phyloP scores from a whole-genome alignment of 345 rosid genomes.

The Gossypium longicalyx region DNA sequence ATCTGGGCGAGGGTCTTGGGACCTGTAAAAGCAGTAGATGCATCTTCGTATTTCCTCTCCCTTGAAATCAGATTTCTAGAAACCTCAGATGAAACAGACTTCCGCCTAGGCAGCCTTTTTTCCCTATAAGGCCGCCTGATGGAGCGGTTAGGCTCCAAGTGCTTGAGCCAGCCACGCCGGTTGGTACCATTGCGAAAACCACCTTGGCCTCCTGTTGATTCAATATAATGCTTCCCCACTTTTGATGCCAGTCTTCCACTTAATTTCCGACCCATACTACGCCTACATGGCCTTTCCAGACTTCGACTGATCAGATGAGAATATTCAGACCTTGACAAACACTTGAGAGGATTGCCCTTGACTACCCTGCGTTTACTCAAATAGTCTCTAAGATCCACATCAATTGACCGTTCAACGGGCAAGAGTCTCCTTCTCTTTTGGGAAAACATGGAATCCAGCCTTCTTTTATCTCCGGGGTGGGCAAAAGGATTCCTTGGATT shows the following conservation, averaged over 20 bases:
- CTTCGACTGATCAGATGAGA: conserved; percentile 18
- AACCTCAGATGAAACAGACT: conserved; percentile 21
- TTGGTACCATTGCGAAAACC: conserved; percentile 18
- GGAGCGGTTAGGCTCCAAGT: conserved; percentile 13
- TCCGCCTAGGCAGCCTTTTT: conserved; percentile 20
- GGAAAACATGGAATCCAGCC: conserved; percentile 22
- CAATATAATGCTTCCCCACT: conserved; percentile 24
- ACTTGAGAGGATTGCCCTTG: conserved; percentile 18
- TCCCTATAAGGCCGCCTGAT: conserved; percentile 21
- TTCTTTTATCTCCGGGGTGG: conserved; percentile 19
- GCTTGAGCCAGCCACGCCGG: conserved; percentile 21
- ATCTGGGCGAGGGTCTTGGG: conserved; percentile 54
- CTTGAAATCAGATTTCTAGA: conserved; percentile 26
- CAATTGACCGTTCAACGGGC: conserved; percentile 18
- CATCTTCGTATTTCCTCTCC: conserved; percentile 21
- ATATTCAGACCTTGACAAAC: conserved; percentile 23
- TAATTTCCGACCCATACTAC: conserved; percentile 20
- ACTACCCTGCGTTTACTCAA: conserved; percentile 25
- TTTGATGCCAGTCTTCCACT: conserved; percentile 29
- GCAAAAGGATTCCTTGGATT: conserved; percentile 15
- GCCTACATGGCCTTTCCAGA: conserved; percentile 23
- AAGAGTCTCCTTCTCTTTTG: conserved; percentile 34
- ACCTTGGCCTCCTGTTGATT: conserved; percentile 25
- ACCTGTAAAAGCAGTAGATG: conserved; percentile 33
- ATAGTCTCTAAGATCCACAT: conserved; percentile 39